Evolutionary conservation across 768 basidiomycete species (phyloP).

Genomic region (Tulasnella sp.): DNA sequence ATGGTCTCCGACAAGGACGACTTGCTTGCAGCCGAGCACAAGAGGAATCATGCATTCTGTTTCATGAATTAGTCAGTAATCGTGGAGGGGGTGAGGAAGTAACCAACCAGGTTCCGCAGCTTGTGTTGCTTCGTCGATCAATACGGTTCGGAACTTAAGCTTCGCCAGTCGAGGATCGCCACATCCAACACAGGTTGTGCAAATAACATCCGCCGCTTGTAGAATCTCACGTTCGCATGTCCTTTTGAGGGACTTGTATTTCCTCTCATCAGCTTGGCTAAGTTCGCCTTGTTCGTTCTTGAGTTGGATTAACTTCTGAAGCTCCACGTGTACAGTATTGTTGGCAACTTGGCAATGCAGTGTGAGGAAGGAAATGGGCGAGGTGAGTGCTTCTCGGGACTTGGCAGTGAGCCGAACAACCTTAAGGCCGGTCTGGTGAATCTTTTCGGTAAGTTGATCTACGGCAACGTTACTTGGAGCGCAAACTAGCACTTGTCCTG

Average conservation of each 20-base stretch:
- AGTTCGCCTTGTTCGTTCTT: conserved; percentile 97
- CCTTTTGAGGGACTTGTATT: conserved; percentile 90
- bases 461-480: conserved; percentile 99
- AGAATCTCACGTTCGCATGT: conserved; percentile 98
- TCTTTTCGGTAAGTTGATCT: conserved; percentile 97
- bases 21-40: conserved; percentile 95
- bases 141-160: conserved; percentile 94
- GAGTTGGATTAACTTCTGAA: conserved; percentile 95
- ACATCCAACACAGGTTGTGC: conserved; percentile 94
- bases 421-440: conserved; percentile 96
- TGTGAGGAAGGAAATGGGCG: conserved; percentile 86
- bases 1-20: conserved; percentile 94
- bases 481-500: conserved; percentile 96
- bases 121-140: conserved; percentile 98
- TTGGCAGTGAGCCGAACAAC: conserved; percentile 97
- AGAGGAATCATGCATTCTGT: conserved; percentile 99
- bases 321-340: conserved; percentile 87
- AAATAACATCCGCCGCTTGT: conserved; percentile 90
- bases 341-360: conserved; percentile 97
- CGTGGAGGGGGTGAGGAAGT: conserved; percentile 1
- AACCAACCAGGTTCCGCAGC: conserved; percentile 83
- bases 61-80: neutral
- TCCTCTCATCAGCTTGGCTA: conserved; percentile 91
- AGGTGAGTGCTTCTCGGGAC: conserved; percentile 94
- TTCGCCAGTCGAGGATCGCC: conserved; percentile 94